phyloP scores from a whole-genome alignment of 305 asterid species.

The Nicotiana rustica region DNA sequence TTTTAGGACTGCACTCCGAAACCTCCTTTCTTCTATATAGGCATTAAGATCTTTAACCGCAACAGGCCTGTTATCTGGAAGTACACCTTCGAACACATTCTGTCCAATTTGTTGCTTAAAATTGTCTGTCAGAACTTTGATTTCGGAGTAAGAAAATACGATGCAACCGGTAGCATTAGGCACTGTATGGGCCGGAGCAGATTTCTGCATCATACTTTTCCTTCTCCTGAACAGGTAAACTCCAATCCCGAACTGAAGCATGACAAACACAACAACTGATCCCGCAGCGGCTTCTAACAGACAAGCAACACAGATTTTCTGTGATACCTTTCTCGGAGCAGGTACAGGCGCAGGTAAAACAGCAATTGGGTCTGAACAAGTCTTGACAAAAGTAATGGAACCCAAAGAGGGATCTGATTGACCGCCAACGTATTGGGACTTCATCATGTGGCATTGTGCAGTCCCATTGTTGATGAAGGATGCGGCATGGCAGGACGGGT shows the following conservation, averaged over 20 bases:
- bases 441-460: conserved; percentile 47
- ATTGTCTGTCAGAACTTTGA: conserved; percentile 48
- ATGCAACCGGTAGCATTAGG: conserved; percentile 44
- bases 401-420: conserved; percentile 45
- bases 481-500: conserved; percentile 48
- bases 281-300: conserved; percentile 43
- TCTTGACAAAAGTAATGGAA: conserved; percentile 46
- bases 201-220: conserved; percentile 32
- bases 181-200: conserved; percentile 35
- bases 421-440: conserved; percentile 52
- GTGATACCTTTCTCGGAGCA: conserved; percentile 26
- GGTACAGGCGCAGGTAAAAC: conserved; percentile 39
- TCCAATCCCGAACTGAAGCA: conserved; percentile 47
- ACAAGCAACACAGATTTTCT: conserved; percentile 46
- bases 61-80: conserved; percentile 44
- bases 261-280: conserved; percentile 39
- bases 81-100: conserved; percentile 46
- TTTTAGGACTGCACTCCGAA: conserved; percentile 47
- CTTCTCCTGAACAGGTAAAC: conserved; percentile 42
- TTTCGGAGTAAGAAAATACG: conserved; percentile 47
- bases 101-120: conserved; percentile 54
- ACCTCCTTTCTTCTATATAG: conserved; percentile 45
- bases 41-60: conserved; percentile 44
- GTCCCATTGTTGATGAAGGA: conserved; percentile 50
- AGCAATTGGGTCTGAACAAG: conserved; percentile 54